These are phyloP conservation scores for Tetrahymena elliotti DNA, from an alignment of 73 alveolate species.

Conservation along the genomic window DNA sequence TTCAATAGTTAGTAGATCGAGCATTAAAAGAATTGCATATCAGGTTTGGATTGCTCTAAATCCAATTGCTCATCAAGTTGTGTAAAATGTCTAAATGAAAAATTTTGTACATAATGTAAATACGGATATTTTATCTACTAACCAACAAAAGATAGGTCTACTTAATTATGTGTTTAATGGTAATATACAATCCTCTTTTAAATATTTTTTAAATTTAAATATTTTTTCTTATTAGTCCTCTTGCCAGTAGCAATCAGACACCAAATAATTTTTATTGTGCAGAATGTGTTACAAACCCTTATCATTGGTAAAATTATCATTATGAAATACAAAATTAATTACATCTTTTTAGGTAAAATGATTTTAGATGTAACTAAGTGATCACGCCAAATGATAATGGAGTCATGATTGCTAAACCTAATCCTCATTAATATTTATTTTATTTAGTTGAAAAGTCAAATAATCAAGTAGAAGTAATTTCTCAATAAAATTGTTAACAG, in stretches of 20 bases:
- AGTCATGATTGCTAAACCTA: too few species aligned
- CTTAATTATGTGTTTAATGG: background rate
- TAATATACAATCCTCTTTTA: background rate
- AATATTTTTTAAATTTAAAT: too few species aligned
- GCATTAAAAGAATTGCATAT: background rate
- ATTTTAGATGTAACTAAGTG: background rate
- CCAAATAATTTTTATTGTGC: background rate
- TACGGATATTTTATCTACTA: background rate
- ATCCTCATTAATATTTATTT: too few species aligned
- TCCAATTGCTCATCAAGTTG: background rate
- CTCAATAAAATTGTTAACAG: background rate
- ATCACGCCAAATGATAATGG: background rate
- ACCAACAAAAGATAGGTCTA: background rate
- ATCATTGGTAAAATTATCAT: background rate
- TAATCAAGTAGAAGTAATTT: background rate
- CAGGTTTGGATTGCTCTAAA: background rate
- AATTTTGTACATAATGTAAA: background rate
- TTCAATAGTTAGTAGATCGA: background rate
- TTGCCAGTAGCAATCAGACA: background rate
- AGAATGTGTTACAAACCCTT: background rate
- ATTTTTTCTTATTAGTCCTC: background rate
- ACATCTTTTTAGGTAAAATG: background rate
- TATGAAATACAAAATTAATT: background rate
- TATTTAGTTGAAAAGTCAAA: background rate
- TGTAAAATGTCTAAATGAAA: background rate